These are phyloP conservation scores for Tetraselmis chui DNA, from an alignment of 139 green algal species.

Conservation along the genomic window DNA sequence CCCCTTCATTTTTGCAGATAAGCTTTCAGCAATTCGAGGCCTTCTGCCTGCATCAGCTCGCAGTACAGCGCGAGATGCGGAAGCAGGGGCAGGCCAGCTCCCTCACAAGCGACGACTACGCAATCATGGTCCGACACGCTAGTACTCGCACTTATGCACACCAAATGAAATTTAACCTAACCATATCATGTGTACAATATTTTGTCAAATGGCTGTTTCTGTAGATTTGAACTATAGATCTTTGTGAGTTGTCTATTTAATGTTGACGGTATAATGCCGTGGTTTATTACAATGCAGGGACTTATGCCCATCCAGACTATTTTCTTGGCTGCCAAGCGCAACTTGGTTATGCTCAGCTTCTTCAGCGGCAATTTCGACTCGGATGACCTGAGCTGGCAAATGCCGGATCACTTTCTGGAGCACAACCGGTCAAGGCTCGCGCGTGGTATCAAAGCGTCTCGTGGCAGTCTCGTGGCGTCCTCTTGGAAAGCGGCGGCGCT, in stretches of 20 bases:
- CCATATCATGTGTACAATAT: too few relatives aligned
- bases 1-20: too few relatives aligned
- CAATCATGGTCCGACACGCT: neutral
- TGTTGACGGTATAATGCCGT: too few relatives aligned
- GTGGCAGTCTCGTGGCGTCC: neutral
- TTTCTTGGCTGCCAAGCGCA: neutral
- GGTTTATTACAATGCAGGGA: too few relatives aligned
- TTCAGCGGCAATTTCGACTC: neutral
- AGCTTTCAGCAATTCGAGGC: neutral
- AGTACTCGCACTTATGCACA: too few relatives aligned
- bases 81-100: neutral
- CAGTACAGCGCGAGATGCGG: neutral
- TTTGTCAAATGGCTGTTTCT: too few relatives aligned
- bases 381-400: neutral
- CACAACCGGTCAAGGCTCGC: too few relatives aligned
- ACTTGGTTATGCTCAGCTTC: neutral
- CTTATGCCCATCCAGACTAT: neutral
- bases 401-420: too few relatives aligned
- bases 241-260: too few relatives aligned
- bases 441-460: too few relatives aligned
- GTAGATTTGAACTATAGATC: too few relatives aligned
- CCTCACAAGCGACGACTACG: neutral
- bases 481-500: neutral
- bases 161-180: too few relatives aligned
- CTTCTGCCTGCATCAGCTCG: neutral